Evolutionary conservation across 1,284 basidiomycete species (phyloP).

Genomic region (Cutaneotrichosporon daszewskae): DNA sequence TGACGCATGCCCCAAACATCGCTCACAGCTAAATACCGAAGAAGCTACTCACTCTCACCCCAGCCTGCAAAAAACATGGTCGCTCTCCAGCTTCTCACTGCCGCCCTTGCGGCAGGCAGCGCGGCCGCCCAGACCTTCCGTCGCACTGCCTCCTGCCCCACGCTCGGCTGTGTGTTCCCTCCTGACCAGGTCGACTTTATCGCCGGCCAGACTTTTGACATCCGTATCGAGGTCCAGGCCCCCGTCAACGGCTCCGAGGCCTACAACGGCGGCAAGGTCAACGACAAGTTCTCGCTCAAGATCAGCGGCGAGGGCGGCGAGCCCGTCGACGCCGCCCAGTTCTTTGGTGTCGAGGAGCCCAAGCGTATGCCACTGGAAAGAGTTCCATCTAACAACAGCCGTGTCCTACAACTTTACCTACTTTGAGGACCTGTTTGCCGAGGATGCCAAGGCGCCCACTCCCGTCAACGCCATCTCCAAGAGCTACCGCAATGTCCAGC

Average conservation of each 20-base stretch:
- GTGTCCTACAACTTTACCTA: constrained; percentile 40
- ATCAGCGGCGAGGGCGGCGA: constrained; percentile 36
- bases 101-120: constrained; percentile 20
- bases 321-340: constrained; percentile 36
- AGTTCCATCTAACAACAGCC: constrained; percentile 13
- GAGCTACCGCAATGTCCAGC: constrained; percentile 44
- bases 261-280: constrained; percentile 43
- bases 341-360: constrained; percentile 38
- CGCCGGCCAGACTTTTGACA: constrained; percentile 42
- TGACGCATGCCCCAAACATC: too few species aligned
- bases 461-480: constrained; percentile 47
- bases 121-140: constrained; percentile 44
- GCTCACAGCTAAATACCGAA: background rate
- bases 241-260: constrained; percentile 47
- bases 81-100: constrained; percentile 14
- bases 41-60: background rate
- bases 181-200: constrained; percentile 43
- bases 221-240: constrained; percentile 47
- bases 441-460: constrained; percentile 33
- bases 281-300: constrained; percentile 37
- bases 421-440: constrained; percentile 45
- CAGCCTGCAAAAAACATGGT: constrained; percentile 21
- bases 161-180: constrained; percentile 44
- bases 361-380: constrained; percentile 6
- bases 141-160: constrained; percentile 44